phyloP scores from a whole-genome alignment of 306 rosid genomes.

The Vigna trinervia region DNA sequence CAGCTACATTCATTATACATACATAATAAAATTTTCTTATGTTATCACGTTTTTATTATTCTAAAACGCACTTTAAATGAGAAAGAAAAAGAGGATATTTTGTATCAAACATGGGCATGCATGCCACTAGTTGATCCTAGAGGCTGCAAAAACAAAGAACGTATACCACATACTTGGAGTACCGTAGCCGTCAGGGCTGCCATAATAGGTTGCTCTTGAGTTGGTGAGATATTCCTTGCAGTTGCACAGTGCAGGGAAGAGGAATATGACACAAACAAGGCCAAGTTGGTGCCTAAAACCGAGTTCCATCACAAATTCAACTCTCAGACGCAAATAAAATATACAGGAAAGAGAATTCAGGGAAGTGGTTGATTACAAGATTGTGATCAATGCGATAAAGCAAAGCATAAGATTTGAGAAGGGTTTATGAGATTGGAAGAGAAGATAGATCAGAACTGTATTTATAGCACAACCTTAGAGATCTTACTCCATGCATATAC shows the following conservation, averaged over 20 bases:
- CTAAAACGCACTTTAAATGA: too few relatives aligned
- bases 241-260: constrained; percentile 59
- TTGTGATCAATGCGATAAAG: background rate
- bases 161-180: constrained; percentile 51
- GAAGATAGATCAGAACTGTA: constrained; percentile 34
- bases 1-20: constrained; percentile 51
- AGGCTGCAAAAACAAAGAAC: too few relatives aligned
- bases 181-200: constrained; percentile 75
- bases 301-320: constrained; percentile 47
- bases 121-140: background rate
- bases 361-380: background rate
- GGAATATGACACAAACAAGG: constrained; percentile 50
- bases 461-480: constrained; percentile 41
- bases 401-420: constrained; percentile 10
- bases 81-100: too few relatives aligned
- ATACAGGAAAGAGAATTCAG: background rate
- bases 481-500: too few relatives aligned
- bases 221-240: constrained; percentile 46
- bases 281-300: constrained; percentile 40
- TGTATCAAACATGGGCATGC: too few relatives aligned
- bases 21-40: background rate
- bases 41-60: background rate
- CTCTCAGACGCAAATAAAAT: background rate
- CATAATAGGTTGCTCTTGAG: constrained; percentile 76
- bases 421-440: constrained; percentile 44